Percentiles rank a stretch among this genome's conserved stretches.
phyloP scores from a whole-genome alignment of 2,329 filamentous ascomycete species.

The Aspergillus proliferans region DNA sequence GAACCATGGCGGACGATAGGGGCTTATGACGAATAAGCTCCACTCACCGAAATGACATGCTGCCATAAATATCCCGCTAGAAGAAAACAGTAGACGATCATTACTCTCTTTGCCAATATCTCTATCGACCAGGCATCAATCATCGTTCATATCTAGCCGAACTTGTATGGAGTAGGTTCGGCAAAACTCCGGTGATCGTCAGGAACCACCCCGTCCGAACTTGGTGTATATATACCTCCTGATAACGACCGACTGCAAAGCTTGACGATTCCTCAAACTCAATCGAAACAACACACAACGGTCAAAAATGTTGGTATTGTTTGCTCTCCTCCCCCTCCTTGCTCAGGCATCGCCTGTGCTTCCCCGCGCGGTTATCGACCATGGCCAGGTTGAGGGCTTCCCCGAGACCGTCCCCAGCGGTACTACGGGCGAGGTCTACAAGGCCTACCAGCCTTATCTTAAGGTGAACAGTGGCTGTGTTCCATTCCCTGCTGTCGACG shows the following conservation, averaged over 20 bases:
- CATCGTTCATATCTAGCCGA: not conserved
- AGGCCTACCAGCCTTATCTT: conserved; percentile 53
- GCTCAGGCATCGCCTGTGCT: not conserved
- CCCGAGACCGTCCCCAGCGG: conserved; percentile 47
- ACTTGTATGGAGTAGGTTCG: not conserved
- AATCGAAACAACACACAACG: not conserved
- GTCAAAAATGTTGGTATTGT: not conserved
- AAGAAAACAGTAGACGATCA: no score
- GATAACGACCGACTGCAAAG: not conserved
- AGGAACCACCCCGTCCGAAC: not conserved
- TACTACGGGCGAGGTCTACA: conserved; percentile 43
- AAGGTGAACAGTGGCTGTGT: conserved; percentile 56
- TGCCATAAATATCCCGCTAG: no score
- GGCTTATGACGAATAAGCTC: no score
- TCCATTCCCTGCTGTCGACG: conserved; percentile 57
- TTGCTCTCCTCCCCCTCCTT: not conserved
- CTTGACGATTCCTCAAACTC: not conserved
- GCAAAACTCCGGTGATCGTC: not conserved
- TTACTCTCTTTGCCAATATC: no score
- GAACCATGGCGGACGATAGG: no score
- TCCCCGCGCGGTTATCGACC: conserved; percentile 38
- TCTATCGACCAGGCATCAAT: no score
- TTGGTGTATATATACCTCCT: not conserved
- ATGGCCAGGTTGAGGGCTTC: conserved; percentile 49
- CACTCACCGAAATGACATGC: no score